Evolutionary conservation across 768 basidiomycete species (phyloP), one percentile per base, ranked within the genome.

Genomic region (Termitomyces sp.): DNA sequence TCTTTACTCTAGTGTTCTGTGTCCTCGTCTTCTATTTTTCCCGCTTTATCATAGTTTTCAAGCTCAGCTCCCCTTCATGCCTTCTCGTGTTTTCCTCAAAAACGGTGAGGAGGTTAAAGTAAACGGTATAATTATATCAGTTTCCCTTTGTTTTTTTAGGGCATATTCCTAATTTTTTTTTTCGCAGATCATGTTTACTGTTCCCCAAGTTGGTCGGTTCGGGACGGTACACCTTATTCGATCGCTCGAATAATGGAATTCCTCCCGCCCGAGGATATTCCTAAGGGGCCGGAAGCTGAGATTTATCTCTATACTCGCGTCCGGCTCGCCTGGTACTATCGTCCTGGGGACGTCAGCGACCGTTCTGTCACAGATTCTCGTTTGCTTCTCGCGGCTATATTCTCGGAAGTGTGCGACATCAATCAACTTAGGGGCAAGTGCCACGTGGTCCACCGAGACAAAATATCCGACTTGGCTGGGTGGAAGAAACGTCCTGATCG

Each of bases 161-260:
- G 43, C 19, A 50, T 26, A 42, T 54, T 1, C 17, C 66, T 70
- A 32, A 65, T 60, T 59, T 63, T 69, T 72, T 73, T 71, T 73
- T 80, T 70, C 66, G 54, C 64, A 97, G 96, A 98, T 72, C 94
- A 98, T 74, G 95, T 98, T 63, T 98, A 97, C 68, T 93, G 93
- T 73, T 93, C 95, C 32, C 90, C 93, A 30, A 88, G 85, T 58
- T 98, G 93, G 93, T 82, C 86, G 54, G 79, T 89, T 58, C 84
- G 95, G 58, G 94, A 97, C 67, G 92, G 93, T 64, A 93, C 93
- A 58, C 95, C 97, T 55, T 98, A 97, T 71, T 90, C 90, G 42
- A 84, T 99, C 56, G 95, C 90, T 47, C 86, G 96, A 63, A 92
- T 99, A 74, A 96, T 99, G 88, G 92, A 95, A 72, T 94, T 98